phyloP scores from a whole-genome alignment of 192 early-diverging fungal genomes.

The Coemansia sp. region DNA sequence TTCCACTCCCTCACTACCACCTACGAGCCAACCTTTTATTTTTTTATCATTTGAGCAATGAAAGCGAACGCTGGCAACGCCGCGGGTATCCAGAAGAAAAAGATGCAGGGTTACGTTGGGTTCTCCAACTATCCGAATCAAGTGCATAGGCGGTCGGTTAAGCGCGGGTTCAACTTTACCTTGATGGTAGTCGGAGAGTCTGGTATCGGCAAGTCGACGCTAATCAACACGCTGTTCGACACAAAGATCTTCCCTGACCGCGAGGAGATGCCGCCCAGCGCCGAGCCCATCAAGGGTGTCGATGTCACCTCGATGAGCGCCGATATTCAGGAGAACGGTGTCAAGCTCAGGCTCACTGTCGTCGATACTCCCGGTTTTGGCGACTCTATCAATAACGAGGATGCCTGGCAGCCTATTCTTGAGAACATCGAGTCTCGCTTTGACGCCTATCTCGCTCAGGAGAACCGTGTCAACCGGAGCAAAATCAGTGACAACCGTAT shows the following conservation, averaged over 20 bases:
- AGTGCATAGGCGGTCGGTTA: slow-evolving; percentile 89
- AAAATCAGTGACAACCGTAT: slow-evolving; percentile 92
- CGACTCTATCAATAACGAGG: slow-evolving; percentile 98
- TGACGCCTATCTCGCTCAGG: slow-evolving; percentile 89
- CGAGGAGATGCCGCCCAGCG: slow-evolving; percentile 64
- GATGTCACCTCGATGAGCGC: slow-evolving; percentile 77
- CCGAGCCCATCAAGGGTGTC: slow-evolving; percentile 70
- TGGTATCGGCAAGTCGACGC: slow-evolving; percentile 95
- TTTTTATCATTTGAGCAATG: slow-evolving; percentile 16
- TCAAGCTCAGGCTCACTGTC: slow-evolving; percentile 89
- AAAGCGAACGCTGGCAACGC: slow-evolving; percentile 48
- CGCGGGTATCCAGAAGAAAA: slow-evolving; percentile 52
- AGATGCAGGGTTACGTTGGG: slow-evolving; percentile 85
- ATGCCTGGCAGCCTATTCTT: slow-evolving; percentile 96
- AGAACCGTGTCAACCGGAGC: slow-evolving; percentile 84
- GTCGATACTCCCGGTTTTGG: slow-evolving; percentile 98
- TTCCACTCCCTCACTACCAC: slow-evolving; percentile 6
- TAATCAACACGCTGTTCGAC: slow-evolving; percentile 97
- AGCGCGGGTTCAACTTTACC: slow-evolving; percentile 94
- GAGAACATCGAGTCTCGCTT: slow-evolving; percentile 95
- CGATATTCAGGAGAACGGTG: slow-evolving; percentile 96
- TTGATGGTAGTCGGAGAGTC: slow-evolving; percentile 96
- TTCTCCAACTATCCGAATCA: slow-evolving; percentile 96
- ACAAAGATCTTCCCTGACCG: slow-evolving; percentile 83
- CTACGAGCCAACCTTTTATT: neutral